phyloP scores from a whole-genome alignment of 2,329 filamentous ascomycete genomes.

The Aureobasidium vineae region DNA sequence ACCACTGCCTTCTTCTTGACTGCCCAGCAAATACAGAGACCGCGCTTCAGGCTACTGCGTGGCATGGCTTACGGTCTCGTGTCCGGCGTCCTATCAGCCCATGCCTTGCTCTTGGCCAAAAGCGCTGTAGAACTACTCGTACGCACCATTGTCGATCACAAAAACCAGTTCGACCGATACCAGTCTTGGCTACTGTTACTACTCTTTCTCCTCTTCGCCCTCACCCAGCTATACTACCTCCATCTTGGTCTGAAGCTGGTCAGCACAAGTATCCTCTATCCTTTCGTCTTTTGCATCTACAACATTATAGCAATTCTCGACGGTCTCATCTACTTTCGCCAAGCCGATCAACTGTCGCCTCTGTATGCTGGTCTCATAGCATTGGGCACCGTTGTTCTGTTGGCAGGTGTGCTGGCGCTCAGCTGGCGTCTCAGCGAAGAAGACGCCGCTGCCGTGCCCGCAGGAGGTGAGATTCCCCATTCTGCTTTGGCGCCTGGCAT shows the following conservation, averaged over 20 bases:
- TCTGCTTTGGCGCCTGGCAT: conserved; percentile 78
- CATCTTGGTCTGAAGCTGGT: conserved; percentile 91
- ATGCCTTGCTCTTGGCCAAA: conserved; percentile 90
- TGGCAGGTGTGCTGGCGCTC: conserved; percentile 83
- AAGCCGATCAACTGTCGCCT: conserved; percentile 73
- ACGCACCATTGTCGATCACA: conserved; percentile 75
- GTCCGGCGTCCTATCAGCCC: conserved; percentile 86
- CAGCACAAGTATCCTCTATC: conserved; percentile 93
- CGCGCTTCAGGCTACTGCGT: conserved; percentile 61
- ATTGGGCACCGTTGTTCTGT: conserved; percentile 78
- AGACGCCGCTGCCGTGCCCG: conserved; percentile 49
- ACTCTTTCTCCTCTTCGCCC: conserved; percentile 73
- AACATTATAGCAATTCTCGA: conserved; percentile 98
- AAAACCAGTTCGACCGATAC: conserved; percentile 94
- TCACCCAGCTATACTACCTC: conserved; percentile 92
- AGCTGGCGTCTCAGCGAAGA: conserved; percentile 91
- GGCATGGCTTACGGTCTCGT: conserved; percentile 87
- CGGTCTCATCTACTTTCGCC: conserved; percentile 93
- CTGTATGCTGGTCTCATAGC: conserved; percentile 79
- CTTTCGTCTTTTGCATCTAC: conserved; percentile 97
- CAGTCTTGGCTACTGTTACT: conserved; percentile 91
- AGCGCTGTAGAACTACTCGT: conserved; percentile 94
- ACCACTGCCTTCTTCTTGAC: conserved; percentile 41
- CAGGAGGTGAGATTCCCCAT: conserved; percentile 52
- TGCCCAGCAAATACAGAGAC: conserved; percentile 40